phyloP scores from a whole-genome alignment of 169 alveolate species.

The Cryptosporidium ubiquitum region DNA sequence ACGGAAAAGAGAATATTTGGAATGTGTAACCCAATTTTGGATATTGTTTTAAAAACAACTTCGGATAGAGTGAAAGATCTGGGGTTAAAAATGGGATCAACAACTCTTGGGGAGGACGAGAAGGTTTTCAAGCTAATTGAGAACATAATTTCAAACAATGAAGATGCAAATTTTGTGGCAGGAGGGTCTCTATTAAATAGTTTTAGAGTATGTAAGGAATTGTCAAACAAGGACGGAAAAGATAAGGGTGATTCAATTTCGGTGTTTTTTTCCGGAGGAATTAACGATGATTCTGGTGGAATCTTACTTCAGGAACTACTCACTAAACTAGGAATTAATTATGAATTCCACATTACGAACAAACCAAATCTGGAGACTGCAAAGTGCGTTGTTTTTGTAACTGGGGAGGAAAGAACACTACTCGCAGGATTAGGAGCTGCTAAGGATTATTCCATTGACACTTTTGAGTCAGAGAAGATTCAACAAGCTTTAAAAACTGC shows the following conservation, averaged over 20 bases:
- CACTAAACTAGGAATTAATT: conserved; percentile 13
- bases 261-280: conserved; percentile 60
- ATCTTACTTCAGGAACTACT: conserved; percentile 55
- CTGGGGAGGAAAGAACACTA: conserved; percentile 52
- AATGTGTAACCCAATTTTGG: conserved; percentile 64
- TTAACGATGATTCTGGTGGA: conserved; percentile 57
- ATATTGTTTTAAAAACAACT: conserved; percentile 7
- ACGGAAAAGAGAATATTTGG: conserved; percentile 34
- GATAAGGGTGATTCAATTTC: conserved; percentile 5
- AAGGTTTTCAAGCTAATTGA: conserved; percentile 43
- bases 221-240: conserved; percentile 24
- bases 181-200: conserved; percentile 70
- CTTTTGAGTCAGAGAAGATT: conserved; percentile 17
- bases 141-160: conserved; percentile 3
- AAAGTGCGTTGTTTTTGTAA: conserved; percentile 51
- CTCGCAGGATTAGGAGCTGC: conserved; percentile 64
- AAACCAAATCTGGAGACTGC: conserved; percentile 43
- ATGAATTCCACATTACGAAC: conserved; percentile 32
- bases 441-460: conserved; percentile 27
- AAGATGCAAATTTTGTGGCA: conserved; percentile 57
- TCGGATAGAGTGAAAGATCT: neutral
- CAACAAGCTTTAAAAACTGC: conserved; percentile 17
- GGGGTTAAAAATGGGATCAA: conserved; percentile 51
- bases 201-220: conserved; percentile 46
- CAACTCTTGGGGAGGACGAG: conserved; percentile 50